Percentiles rank a stretch among this genome's conserved stretches.
phyloP scores from a whole-genome alignment of 2,329 filamentous ascomycete genomes.

The Trichoderma sp. region DNA sequence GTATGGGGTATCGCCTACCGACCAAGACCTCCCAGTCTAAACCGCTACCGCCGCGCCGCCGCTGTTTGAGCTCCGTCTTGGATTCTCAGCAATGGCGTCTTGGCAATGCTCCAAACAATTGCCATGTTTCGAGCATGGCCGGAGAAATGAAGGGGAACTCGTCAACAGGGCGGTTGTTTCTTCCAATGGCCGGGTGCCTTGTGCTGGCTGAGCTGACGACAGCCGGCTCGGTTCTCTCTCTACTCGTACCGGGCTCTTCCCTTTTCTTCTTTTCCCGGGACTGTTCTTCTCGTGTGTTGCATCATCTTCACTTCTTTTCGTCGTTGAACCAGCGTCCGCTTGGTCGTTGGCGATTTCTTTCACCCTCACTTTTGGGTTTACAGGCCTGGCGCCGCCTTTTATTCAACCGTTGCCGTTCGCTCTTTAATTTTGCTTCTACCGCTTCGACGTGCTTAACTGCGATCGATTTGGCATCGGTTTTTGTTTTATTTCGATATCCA shows the following conservation, averaged over 20 bases:
- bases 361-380: neutral
- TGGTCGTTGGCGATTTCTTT: conserved; percentile 8
- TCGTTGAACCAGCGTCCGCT: conserved; percentile 1
- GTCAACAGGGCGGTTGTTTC: neutral
- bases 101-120: conserved; percentile 18
- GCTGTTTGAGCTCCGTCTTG: conserved; percentile 20
- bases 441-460: neutral
- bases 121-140: conserved; percentile 1
- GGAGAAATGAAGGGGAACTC: conserved; percentile 7
- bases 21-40: conserved; percentile 2
- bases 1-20: neutral
- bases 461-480: conserved; percentile 5
- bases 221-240: conserved; percentile 19
- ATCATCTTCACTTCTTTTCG: conserved; percentile 24
- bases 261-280: conserved; percentile 24
- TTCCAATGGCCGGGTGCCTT: neutral
- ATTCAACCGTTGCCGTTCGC: conserved; percentile 15
- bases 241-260: conserved; percentile 1
- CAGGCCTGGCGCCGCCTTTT: conserved; percentile 21
- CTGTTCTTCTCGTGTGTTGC: conserved; percentile 22
- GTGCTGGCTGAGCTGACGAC: neutral
- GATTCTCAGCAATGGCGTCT: neutral
- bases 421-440: conserved; percentile 10
- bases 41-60: conserved; percentile 7
- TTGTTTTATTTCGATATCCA: conserved; percentile 16